Conservation (phyloP, 176 grass and related monocot species). For the Aegilops sharonensis region DNA sequence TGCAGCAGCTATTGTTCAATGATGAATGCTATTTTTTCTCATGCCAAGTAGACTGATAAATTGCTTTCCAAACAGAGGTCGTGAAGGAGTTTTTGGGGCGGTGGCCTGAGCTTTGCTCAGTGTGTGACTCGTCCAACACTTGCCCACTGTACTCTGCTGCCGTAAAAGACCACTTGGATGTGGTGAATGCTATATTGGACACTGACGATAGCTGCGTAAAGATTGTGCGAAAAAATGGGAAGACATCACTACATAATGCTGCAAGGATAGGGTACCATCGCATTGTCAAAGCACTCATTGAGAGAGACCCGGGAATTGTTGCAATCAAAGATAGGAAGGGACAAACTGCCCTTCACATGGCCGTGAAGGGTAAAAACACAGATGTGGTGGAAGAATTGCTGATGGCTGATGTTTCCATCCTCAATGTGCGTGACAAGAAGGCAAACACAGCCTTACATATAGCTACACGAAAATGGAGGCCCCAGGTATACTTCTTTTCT, state of each 20-base stretch:
- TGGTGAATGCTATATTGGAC: constrained; percentile 84
- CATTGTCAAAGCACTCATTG: constrained; percentile 76
- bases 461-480: constrained; percentile 97
- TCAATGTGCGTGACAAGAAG: constrained; percentile 95
- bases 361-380: constrained; percentile 91
- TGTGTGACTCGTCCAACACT: constrained; percentile 79
- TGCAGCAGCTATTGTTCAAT: background rate
- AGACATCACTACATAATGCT: constrained; percentile 81
- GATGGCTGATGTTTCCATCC: constrained; percentile 74
- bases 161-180: constrained; percentile 81
- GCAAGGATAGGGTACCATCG: constrained; percentile 77
- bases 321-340: constrained; percentile 88
- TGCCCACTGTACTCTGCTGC: constrained; percentile 92
- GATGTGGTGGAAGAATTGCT: constrained; percentile 92
- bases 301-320: constrained; percentile 74
- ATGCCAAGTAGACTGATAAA: background rate
- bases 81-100: constrained; percentile 70
- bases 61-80: constrained; percentile 45
- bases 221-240: constrained; percentile 89
- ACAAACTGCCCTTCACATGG: constrained; percentile 99
- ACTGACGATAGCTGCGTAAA: constrained; percentile 51
- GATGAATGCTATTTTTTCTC: background rate
- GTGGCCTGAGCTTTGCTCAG: constrained; percentile 69
- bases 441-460: constrained; percentile 92
- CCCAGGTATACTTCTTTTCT: constrained; percentile 66